Evolutionary conservation across 2,329 filamentous ascomycete genomes (phyloP), one percentile per base, ranked within the genome.

Genomic region (Coleophoma eucalyptorum): DNA sequence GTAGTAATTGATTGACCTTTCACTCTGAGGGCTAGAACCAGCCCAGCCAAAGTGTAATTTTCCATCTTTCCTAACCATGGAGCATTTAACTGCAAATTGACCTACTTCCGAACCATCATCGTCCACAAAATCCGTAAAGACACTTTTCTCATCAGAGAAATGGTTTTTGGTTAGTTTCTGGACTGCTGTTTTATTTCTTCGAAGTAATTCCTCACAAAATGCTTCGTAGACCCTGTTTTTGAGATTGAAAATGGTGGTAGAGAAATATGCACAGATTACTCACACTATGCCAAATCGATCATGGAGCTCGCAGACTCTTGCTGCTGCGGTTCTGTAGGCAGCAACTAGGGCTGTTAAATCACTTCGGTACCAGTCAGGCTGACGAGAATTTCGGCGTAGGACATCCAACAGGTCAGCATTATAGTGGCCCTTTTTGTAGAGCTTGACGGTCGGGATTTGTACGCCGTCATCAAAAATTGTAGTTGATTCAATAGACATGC

Each of bases 391-490:
- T 5, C 74, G 68, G 55, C 71, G 76, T 2, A 77, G 65, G 2
- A 77, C 64, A 2, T 71, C 66, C 3, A 76, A 69, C 2, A 77
- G 55, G 42, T 69, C 69, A 1, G 65, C 53, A 50, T 77, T 78
- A 58, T 73, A 72, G 0, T 66, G 61, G 0, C 73, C 74, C 40
- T 67, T 67, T 5, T 62, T 60, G 51, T 75, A 77, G 1, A 78
- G 65, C 55, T 77, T 77, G 48, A 75, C 67, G 18, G 70, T 68
- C 0, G 75, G 75, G 19, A 78, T 74, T 56, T 78, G 75, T 1
- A 78, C 63, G 3, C 75, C 75, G 44, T 78, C 75, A 44, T 77
- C 74, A 52, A 71, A 77, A 7, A 77, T 68, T 1, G 72, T 75
- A 4, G 64, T 67, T 1, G 73, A 71, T 44, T 74, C 73, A 54